These are phyloP conservation scores for Arthrobotrys megalospora DNA, from an alignment of 2,329 filamentous ascomycete genomes.

Conservation along the genomic window DNA sequence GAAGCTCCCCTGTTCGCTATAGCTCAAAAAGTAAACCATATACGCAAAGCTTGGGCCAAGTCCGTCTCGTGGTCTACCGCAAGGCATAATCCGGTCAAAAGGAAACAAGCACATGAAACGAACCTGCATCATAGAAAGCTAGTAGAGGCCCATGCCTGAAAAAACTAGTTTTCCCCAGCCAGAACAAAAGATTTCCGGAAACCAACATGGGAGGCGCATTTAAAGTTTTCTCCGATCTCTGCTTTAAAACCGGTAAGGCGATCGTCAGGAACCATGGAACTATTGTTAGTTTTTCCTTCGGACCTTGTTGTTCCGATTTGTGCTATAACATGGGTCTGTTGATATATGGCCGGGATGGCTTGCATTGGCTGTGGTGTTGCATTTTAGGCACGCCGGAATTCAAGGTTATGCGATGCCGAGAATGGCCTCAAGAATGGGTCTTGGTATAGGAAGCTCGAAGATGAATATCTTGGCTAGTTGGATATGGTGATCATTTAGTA, in stretches of 20 bases:
- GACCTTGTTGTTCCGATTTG: slow-evolving; percentile 36
- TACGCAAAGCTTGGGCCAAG: slow-evolving; percentile 31
- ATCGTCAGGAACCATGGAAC: slow-evolving; percentile 45
- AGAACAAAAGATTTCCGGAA: background rate
- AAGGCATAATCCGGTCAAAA: slow-evolving; percentile 4
- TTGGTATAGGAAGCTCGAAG: slow-evolving; percentile 19
- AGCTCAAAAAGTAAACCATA: background rate
- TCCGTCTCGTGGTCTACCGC: background rate
- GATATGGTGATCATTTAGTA: slow-evolving; percentile 2
- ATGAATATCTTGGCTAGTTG: slow-evolving; percentile 17
- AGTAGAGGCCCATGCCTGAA: background rate
- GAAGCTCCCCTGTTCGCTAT: background rate
- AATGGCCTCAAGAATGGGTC: slow-evolving; percentile 43
- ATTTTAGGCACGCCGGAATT: slow-evolving; percentile 57
- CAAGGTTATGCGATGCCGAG: slow-evolving; percentile 42
- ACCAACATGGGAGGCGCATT: background rate
- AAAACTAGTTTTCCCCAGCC: background rate
- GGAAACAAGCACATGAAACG: slow-evolving; percentile 28
- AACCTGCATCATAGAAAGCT: slow-evolving; percentile 7
- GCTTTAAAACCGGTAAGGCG: slow-evolving; percentile 14
- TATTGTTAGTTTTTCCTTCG: slow-evolving; percentile 16
- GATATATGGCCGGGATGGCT: slow-evolving; percentile 27
- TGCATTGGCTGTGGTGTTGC: slow-evolving; percentile 26
- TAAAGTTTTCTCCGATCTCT: slow-evolving; percentile 41
- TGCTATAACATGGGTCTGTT: slow-evolving; percentile 1